Percentiles rank a stretch among this genome's conserved stretches.
Evolutionary conservation across 164 flowering plant genomes (phyloP).

Genomic region (Sextonia rubra): DNA sequence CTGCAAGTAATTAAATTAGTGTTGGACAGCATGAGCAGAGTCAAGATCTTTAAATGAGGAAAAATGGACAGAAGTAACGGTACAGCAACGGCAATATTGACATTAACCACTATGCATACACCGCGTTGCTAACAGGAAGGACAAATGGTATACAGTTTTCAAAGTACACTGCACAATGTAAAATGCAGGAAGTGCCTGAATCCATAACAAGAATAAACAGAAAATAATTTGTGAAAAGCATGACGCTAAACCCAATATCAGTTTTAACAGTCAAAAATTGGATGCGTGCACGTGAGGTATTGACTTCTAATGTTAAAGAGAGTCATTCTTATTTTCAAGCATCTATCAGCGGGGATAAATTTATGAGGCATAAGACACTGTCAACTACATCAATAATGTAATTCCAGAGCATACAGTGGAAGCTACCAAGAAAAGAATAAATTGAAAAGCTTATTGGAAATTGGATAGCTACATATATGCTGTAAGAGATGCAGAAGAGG

Average conservation of each 20-base stretch:
- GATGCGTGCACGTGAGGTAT: too few species aligned
- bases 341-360: neutral
- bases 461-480: neutral
- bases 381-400: neutral
- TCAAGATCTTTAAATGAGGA: neutral
- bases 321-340: neutral
- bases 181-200: neutral
- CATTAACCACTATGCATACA: neutral
- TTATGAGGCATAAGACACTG: neutral
- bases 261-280: too few species aligned
- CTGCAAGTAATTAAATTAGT: neutral
- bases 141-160: neutral
- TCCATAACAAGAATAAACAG: neutral
- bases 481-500: neutral
- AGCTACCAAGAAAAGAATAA: neutral
- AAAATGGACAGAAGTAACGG: neutral
- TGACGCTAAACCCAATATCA: neutral
- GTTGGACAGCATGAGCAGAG: neutral
- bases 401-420: neutral
- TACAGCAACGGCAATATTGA: neutral
- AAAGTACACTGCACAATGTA: neutral
- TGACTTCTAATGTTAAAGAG: neutral
- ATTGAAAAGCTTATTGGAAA: neutral
- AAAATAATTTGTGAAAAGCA: neutral
- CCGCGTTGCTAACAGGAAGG: neutral